Conservation (phyloP, 257 asterid genomes). For the Plantago elongata region DNA sequence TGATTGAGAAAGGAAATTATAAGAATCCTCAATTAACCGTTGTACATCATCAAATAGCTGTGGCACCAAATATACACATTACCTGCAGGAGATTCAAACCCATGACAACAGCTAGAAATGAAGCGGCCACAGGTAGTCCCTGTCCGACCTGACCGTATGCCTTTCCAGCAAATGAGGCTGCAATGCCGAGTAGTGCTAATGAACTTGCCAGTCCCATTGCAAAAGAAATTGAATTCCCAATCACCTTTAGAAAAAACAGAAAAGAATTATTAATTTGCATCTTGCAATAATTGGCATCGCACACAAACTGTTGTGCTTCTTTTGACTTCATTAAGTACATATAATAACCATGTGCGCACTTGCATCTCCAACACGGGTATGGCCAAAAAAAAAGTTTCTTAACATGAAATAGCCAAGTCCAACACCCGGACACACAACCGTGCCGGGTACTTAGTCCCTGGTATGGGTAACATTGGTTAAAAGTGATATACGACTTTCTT, state of each 20-base stretch:
- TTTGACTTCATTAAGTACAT: too few relatives aligned
- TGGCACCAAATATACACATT: constrained; percentile 11
- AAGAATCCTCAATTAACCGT: constrained; percentile 9
- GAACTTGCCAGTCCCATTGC: constrained; percentile 96
- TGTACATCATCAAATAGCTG: neutral
- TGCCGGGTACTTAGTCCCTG: too few relatives aligned
- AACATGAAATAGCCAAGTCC: too few relatives aligned
- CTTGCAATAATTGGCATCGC: neutral
- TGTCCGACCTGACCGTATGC: constrained; percentile 96
- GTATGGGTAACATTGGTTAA: too few relatives aligned
- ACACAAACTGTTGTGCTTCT: too few relatives aligned
- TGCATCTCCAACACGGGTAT: too few relatives aligned
- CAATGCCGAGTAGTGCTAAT: constrained; percentile 83
- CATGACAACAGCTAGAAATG: constrained; percentile 76
- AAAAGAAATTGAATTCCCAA: constrained; percentile 81
- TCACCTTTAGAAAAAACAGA: constrained; percentile 35
- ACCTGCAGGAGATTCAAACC: constrained; percentile 94
- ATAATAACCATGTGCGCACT: too few relatives aligned
- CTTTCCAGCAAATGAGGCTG: constrained; percentile 96
- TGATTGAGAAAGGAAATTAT: neutral
- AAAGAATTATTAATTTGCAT: constrained; percentile 1
- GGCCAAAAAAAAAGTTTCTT: too few relatives aligned
- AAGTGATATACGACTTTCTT: too few relatives aligned
- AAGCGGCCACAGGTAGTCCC: constrained; percentile 90
- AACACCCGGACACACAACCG: too few relatives aligned